Evolutionary conservation across 495 filamentous ascomycete genomes (phyloP), one percentile per base, ranked within the genome.

Genomic region (Tirmania nivea): DNA sequence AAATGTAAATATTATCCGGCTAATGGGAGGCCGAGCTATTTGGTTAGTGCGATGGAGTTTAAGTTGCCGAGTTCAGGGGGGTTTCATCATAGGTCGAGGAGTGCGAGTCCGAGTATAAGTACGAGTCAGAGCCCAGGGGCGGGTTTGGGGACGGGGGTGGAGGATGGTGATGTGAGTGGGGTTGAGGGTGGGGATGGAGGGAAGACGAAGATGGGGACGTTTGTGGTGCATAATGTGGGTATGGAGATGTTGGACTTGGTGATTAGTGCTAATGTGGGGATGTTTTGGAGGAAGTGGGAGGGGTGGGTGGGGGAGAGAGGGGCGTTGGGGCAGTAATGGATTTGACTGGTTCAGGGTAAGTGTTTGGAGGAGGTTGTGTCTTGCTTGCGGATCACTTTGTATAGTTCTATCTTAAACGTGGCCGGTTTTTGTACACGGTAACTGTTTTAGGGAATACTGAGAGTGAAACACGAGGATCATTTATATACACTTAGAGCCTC

Each of bases 201-300:
- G 16, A 79, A 84, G 56, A 89, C 84, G 0, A 95, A 96, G 67
- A 70, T 97, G 61, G 89, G 89, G 1, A 97, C 95, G 68, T 64
- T 95, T 53, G 83, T 97, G 35, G 75, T 96, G 21, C 80, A 88
- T 57, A 80, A 89, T 57, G 89, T 93, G 59, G 90, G 90, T 0
- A 69, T 94, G 53, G 92, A 92, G 68, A 95, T 97, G 90, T 62
- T 94, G 59, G 90, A 97, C 72, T 63, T 97, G 52, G 73, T 93
- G 1, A 86, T 96, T 31, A 84, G 89, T 10, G 82, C 87, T 42
- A 95, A 90, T 63, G 75, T 96, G 67, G 83, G 80, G 0, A 73
- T 95, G 42, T 96, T 88, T 83, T 94, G 89, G 90, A 80, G 78
- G 58, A 77, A 81, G 1, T 95, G 86, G 78, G 85, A 87, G 56